Percentiles rank a stretch among this genome's conserved stretches.
Conservation (phyloP, 139 green algal genomes). For the Ulvella scutata region DNA sequence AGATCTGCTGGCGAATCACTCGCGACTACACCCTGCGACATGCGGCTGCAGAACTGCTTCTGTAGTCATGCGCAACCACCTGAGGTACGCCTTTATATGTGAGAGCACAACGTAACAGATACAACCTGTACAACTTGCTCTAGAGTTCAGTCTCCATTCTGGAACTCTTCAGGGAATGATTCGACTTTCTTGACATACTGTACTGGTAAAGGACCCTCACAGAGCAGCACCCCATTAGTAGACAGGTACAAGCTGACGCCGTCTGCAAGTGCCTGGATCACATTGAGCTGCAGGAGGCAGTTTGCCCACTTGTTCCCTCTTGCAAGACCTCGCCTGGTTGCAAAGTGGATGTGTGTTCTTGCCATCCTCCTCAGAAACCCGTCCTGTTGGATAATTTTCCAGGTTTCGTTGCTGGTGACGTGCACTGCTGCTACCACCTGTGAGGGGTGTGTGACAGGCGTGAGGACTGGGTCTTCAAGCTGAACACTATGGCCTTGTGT, state of each 20-base stretch:
- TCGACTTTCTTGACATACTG: constrained; percentile 16
- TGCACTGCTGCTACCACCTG: constrained; percentile 23
- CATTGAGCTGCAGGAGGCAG: constrained; percentile 28
- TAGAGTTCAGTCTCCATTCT: not conserved
- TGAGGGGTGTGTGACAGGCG: constrained; percentile 14
- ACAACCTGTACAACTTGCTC: no score
- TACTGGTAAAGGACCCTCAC: constrained; percentile 36
- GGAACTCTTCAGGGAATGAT: not conserved
- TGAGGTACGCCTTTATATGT: no score
- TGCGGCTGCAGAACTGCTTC: no score
- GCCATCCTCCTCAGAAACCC: constrained; percentile 35
- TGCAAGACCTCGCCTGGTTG: constrained; percentile 28
- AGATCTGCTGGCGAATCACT: no score
- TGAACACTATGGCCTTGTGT: constrained; percentile 35
- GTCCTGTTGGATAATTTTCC: constrained; percentile 32
- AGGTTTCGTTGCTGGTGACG: constrained; percentile 34
- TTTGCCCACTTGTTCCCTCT: constrained; percentile 35
- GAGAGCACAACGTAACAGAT: no score
- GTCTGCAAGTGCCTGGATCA: constrained; percentile 22
- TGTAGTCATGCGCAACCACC: no score
- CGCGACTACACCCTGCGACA: no score
- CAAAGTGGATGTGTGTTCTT: constrained; percentile 59
- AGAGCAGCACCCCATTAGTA: constrained; percentile 42
- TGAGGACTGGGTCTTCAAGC: constrained; percentile 26
- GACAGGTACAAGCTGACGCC: constrained; percentile 34